These are phyloP conservation scores for Tolypocladium ovalisporum DNA, from an alignment of 2,329 filamentous ascomycete genomes.

Conservation along the genomic window DNA sequence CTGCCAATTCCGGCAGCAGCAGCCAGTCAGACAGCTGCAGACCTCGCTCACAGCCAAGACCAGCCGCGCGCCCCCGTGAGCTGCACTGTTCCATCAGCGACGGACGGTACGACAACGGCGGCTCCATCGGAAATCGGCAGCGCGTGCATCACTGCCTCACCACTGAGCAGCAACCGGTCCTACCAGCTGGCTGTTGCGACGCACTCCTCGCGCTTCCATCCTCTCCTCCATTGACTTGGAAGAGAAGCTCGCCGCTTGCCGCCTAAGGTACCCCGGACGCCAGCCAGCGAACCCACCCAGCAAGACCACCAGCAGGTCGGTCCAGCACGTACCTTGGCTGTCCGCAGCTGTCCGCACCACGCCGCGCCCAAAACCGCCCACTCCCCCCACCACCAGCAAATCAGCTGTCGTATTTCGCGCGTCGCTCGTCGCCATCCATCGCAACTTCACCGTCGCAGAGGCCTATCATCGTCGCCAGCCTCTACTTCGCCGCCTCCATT, in stretches of 20 bases:
- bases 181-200: not conserved
- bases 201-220: not conserved
- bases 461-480: constrained; percentile 42
- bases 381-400: constrained; percentile 29
- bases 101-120: not conserved
- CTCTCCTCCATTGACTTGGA: not conserved
- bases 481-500: constrained; percentile 33
- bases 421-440: constrained; percentile 21
- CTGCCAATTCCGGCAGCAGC: not conserved
- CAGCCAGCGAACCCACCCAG: constrained; percentile 4
- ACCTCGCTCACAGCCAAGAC: not conserved
- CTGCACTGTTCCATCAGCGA: not conserved
- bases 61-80: not conserved
- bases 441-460: constrained; percentile 28
- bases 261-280: constrained; percentile 4
- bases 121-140: not conserved
- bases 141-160: not conserved
- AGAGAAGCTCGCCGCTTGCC: not conserved
- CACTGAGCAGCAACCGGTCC: not conserved
- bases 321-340: not conserved
- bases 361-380: constrained; percentile 8
- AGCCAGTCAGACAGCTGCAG: not conserved
- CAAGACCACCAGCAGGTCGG: not conserved
- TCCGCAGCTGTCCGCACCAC: constrained; percentile 6
- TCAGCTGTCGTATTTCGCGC: constrained; percentile 32